Percentiles rank a stretch among this genome's conserved stretches.
Conservation (phyloP, 164 flowering plant genomes). For the Tetrastigma voinierianum region DNA sequence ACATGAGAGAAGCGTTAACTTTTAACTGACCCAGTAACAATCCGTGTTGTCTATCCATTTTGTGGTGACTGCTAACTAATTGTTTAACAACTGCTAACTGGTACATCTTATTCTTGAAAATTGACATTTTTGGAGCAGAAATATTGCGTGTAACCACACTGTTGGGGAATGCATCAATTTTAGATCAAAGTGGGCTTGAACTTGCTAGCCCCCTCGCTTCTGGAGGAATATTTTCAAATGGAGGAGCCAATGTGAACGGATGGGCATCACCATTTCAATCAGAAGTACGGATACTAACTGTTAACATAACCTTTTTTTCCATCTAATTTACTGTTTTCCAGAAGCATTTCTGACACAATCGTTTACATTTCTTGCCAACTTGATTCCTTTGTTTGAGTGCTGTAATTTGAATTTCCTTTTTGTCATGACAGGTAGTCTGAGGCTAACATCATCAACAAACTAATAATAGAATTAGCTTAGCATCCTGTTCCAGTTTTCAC, state of each 20-base stretch:
- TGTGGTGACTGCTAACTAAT: constrained; percentile 64
- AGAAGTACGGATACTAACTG: constrained; percentile 99
- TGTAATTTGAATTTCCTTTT: constrained; percentile 24
- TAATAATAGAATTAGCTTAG: constrained; percentile 18
- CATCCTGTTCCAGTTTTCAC: neutral
- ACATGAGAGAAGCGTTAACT: constrained; percentile 16
- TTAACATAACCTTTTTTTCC: constrained; percentile 80
- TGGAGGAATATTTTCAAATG: constrained; percentile 93
- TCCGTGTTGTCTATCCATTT: constrained; percentile 44
- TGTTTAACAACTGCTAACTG: constrained; percentile 75
- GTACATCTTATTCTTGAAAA: constrained; percentile 86
- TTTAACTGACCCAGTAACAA: constrained; percentile 36
- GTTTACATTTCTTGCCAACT: constrained; percentile 52
- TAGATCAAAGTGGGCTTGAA: constrained; percentile 99
- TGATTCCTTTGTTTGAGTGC: constrained; percentile 31
- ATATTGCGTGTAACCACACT: constrained; percentile 99
- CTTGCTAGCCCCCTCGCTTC: constrained; percentile 94
- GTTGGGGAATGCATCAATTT: constrained; percentile 99
- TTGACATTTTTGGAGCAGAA: constrained; percentile 99
- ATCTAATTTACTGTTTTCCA: constrained; percentile 60
- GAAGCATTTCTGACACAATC: constrained; percentile 52
- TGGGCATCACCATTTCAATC: constrained; percentile 95
- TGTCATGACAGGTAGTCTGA: constrained; percentile 40
- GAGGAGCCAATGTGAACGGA: constrained; percentile 90
- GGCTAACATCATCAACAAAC: constrained; percentile 43